A percentile compares a stretch with the other conserved stretches of the same genome.
These are phyloP conservation scores for Trifolium subterraneum DNA, from an alignment of 306 rosid genomes.

Conservation along the genomic window DNA sequence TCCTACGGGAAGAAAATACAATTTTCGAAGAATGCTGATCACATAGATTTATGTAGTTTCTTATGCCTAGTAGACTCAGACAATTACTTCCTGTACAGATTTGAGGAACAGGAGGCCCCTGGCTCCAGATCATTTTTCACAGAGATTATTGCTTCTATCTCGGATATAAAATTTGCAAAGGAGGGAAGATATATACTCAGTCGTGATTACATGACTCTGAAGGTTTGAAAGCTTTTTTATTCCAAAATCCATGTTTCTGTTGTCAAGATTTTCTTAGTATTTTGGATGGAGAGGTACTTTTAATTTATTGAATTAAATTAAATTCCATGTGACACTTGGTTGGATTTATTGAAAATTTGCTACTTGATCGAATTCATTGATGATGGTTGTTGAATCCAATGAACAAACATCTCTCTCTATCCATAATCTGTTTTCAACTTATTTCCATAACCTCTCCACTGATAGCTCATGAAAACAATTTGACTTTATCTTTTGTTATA, in stretches of 20 bases:
- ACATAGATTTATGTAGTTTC: conserved; percentile 20
- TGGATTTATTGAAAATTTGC: conserved; percentile 23
- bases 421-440: background rate
- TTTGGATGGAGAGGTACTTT: background rate
- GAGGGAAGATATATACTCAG: conserved; percentile 94
- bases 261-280: conserved; percentile 16
- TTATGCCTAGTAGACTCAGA: conserved; percentile 25
- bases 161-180: conserved; percentile 92
- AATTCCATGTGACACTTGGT: conserved; percentile 13
- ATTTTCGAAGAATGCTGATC: conserved; percentile 10
- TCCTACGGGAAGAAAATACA: background rate
- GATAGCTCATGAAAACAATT: background rate
- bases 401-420: background rate
- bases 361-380: background rate
- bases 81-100: conserved; percentile 56
- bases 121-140: conserved; percentile 98
- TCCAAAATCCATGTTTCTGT: conserved; percentile 30
- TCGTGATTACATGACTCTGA: conserved; percentile 99
- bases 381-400: background rate
- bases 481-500: background rate
- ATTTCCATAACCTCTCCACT: background rate
- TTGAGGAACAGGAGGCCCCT: conserved; percentile 95
- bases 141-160: conserved; percentile 96
- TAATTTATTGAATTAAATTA: conserved; percentile 10
- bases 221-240: conserved; percentile 62